These are phyloP conservation scores for Trifolium subterraneum DNA, from an alignment of 306 rosid species.

Conservation along the genomic window DNA sequence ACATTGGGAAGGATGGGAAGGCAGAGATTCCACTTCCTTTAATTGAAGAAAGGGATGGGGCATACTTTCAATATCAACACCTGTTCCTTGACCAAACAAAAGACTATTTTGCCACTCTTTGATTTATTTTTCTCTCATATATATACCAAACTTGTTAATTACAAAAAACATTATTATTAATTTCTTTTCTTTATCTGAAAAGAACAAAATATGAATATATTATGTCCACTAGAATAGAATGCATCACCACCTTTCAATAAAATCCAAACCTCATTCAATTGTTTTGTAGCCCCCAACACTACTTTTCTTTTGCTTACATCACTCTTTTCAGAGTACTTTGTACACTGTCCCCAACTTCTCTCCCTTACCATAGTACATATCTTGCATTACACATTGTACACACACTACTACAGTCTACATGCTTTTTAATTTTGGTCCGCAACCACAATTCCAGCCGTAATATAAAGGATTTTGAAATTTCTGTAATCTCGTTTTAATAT, in stretches of 20 bases:
- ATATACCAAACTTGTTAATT: slow-evolving; percentile 45
- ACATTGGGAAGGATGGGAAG: slow-evolving; percentile 76
- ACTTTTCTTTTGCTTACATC: slow-evolving; percentile 70
- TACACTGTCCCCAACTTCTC: slow-evolving; percentile 54
- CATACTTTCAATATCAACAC: slow-evolving; percentile 59
- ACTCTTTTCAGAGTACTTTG: slow-evolving; percentile 57
- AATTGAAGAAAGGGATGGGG: slow-evolving; percentile 76
- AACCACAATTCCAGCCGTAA: not conserved
- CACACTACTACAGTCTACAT: not conserved
- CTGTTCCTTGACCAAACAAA: slow-evolving; percentile 71
- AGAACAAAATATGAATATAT: slow-evolving; percentile 47
- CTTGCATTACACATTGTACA: slow-evolving; percentile 36
- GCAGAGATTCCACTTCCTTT: slow-evolving; percentile 83
- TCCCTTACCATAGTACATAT: slow-evolving; percentile 51
- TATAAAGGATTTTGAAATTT: not conserved
- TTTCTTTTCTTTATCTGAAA: slow-evolving; percentile 13
- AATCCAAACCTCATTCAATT: slow-evolving; percentile 74
- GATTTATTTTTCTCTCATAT: slow-evolving; percentile 54
- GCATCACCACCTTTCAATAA: slow-evolving; percentile 49
- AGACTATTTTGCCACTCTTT: slow-evolving; percentile 48
- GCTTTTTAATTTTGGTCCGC: not conserved
- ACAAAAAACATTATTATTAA: not conserved
- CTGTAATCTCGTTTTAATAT: not conserved
- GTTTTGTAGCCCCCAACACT: slow-evolving; percentile 60
- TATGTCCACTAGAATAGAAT: slow-evolving; percentile 41